phyloP scores from a whole-genome alignment of 176 grass and related monocot genomes.

The bread wheat (Triticum aestivum) region DNA sequence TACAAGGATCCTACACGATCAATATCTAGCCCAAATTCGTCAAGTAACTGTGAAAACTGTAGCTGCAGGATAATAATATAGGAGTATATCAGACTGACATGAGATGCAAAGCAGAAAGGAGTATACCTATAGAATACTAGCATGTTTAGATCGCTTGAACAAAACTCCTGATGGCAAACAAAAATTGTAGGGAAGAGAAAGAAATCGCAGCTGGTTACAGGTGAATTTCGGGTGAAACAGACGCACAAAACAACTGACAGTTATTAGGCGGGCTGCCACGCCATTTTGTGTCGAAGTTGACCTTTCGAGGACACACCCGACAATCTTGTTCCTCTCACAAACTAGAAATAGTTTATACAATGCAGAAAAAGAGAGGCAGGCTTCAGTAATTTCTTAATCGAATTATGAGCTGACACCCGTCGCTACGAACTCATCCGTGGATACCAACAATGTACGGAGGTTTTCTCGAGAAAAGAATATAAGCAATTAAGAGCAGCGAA shows the following conservation, averaged over 20 bases:
- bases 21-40: not conserved
- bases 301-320: not conserved
- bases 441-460: not conserved
- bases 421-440: not conserved
- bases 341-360: not conserved
- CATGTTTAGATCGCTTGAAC: not conserved
- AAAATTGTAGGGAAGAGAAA: not conserved
- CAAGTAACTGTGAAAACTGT: not conserved
- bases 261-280: not conserved
- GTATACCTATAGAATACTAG: not conserved
- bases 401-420: not conserved
- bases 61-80: not conserved
- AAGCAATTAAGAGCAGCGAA: not conserved
- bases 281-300: not conserved
- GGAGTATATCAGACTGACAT: not conserved
- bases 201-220: not conserved
- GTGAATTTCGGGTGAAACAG: not conserved
- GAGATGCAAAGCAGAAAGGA: not conserved
- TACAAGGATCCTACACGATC: constrained; percentile 37
- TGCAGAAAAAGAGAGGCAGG: not conserved
- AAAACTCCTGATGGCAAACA: not conserved
- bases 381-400: not conserved
- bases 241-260: not conserved
- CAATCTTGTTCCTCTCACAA: too few species aligned
- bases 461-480: not conserved